Evolutionary conservation across 495 filamentous ascomycete species (phyloP), one percentile per base, ranked within the genome.

Genomic region (Cercophora newfieldiana): DNA sequence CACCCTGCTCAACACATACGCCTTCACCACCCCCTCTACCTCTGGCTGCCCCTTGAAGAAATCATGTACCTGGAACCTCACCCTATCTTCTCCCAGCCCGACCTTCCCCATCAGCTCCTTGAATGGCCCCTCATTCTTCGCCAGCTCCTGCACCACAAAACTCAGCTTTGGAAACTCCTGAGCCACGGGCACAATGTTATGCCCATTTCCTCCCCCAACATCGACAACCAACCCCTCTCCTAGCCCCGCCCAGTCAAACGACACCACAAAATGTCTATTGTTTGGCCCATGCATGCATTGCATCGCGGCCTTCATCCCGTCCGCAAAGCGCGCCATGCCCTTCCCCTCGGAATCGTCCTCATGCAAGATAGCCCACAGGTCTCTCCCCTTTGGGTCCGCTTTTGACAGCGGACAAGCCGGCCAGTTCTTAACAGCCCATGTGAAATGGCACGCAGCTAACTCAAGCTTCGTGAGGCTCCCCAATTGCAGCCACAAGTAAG

Each of bases 121-220:
- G 7, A 30, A 28, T 12, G 30, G n/a, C 1, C 25, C 19, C 33
- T 58, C 51, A 50, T 65, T 65, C 33, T 65, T 58, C 1, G 16
- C 3, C 21, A 65, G 16, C 21, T 65, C 62, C 62, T 65, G 62
- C 19, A 65, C 62, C 12, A 65, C 33, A 3, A 65, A 33, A 1
- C 31, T 16, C 33, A 65, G 37, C 33, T 49, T 1, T 24, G 62
- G 62, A 21, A 65, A 65, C 21, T 25, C 4, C 53, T 30, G 51
- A 0, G 62, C 62, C 7, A 65, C 18, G 1, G 31, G 22, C 14
- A 65, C 31, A 14, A 24, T 26, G 24, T 29, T 49, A 37, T 58
- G 53, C 1, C 62, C 62, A 24, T 30, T 70, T 63, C 62, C 62
- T 5, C 62, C 62, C 5, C 62, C 62, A 1, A 65, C 22, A 28